A percentile compares a stretch with the other conserved stretches of the same genome.
Conservation (phyloP, 2,329 filamentous ascomycete genomes). For the Talaromyces sp. region DNA sequence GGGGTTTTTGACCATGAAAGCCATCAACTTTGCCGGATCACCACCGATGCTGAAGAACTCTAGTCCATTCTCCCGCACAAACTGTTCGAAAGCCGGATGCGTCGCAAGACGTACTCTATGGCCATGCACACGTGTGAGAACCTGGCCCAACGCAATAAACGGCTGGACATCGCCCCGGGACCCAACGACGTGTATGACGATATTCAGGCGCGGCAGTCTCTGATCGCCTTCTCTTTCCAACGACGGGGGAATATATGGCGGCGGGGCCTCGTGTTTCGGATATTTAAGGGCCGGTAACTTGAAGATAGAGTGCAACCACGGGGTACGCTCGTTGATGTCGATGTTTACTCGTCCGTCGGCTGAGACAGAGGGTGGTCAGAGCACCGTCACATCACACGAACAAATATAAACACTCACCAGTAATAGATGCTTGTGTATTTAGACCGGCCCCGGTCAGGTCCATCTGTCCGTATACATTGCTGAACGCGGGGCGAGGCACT, state of each 20-base stretch:
- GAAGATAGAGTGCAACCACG: slow-evolving; percentile 61
- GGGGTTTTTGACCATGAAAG: slow-evolving; percentile 87
- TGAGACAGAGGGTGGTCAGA: slow-evolving; percentile 20
- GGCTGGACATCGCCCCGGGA: slow-evolving; percentile 72
- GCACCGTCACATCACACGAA: background rate
- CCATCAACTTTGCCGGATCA: slow-evolving; percentile 70
- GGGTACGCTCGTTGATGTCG: slow-evolving; percentile 66
- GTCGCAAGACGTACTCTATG: slow-evolving; percentile 71
- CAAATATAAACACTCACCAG: background rate
- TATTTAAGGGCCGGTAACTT: slow-evolving; percentile 52
- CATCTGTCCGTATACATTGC: slow-evolving; percentile 9
- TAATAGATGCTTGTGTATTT: slow-evolving; percentile 9
- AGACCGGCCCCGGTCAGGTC: slow-evolving; percentile 7
- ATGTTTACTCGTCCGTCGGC: slow-evolving; percentile 75
- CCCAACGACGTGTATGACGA: slow-evolving; percentile 70
- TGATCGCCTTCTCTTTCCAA: slow-evolving; percentile 54
- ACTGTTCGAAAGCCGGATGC: slow-evolving; percentile 60
- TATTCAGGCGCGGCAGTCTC: slow-evolving; percentile 44
- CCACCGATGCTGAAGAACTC: slow-evolving; percentile 76
- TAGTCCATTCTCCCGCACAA: slow-evolving; percentile 63
- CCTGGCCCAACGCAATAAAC: slow-evolving; percentile 63
- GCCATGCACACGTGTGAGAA: slow-evolving; percentile 58
- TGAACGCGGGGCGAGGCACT: slow-evolving; percentile 4
- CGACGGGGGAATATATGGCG: slow-evolving; percentile 55
- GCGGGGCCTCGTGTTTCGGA: slow-evolving; percentile 28